Evolutionary conservation across 1,284 basidiomycete species (phyloP).

Genomic region (Sanghuangporus sanghuang): DNA sequence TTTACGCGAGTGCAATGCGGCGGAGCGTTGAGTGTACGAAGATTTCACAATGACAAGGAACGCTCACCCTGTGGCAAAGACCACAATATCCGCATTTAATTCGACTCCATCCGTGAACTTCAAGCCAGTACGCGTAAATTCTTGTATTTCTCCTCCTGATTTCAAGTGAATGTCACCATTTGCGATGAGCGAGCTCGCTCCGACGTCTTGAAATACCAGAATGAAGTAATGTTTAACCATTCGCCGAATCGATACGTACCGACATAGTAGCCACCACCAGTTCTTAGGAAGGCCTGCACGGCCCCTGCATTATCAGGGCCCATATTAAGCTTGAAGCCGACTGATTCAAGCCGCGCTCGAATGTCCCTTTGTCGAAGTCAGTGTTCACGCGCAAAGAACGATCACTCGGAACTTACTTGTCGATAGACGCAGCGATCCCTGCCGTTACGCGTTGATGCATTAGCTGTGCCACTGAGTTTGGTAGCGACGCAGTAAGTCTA

Average conservation of each 20-base stretch:
- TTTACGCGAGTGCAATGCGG: constrained; percentile 11
- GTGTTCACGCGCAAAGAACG: no score
- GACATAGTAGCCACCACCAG: constrained; percentile 41
- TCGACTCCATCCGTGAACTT: constrained; percentile 38
- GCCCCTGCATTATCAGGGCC: constrained; percentile 35
- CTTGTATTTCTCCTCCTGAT: constrained; percentile 32
- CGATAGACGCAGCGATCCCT: constrained; percentile 21
- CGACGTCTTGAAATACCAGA: constrained; percentile 26
- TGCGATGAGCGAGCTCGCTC: constrained; percentile 35
- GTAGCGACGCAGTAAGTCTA: constrained; percentile 27
- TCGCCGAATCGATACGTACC: constrained; percentile 20
- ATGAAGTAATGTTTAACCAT: neutral
- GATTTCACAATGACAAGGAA: neutral
- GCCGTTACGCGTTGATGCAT: constrained; percentile 28
- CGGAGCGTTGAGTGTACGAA: no score
- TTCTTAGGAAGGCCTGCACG: constrained; percentile 29
- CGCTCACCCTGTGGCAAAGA: constrained; percentile 40
- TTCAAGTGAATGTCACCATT: constrained; percentile 42
- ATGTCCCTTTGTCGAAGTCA: constrained; percentile 25
- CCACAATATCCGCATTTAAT: constrained; percentile 40
- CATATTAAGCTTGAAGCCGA: constrained; percentile 39
- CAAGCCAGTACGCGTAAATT: constrained; percentile 32
- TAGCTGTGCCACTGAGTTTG: constrained; percentile 27
- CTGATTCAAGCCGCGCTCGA: constrained; percentile 36
- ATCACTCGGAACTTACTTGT: constrained; percentile 13